Percentiles rank a stretch among this genome's conserved stretches.
Evolutionary conservation across 2,329 filamentous ascomycete species (phyloP).

Genomic region (Ophiostoma sp.): DNA sequence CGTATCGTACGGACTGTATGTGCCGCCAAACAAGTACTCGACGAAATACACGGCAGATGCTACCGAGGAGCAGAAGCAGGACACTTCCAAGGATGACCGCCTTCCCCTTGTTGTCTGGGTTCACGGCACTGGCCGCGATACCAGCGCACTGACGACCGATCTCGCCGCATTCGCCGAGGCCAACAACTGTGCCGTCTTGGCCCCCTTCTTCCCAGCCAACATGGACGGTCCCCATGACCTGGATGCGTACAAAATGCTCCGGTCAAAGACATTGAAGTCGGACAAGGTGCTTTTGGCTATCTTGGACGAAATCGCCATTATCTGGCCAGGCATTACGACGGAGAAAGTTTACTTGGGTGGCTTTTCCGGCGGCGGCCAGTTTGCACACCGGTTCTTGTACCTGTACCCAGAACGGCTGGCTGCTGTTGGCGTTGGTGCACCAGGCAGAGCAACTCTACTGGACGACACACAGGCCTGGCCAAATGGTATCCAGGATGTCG

Average conservation of each 20-base stretch:
- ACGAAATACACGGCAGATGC: conserved; percentile 8
- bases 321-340: conserved; percentile 14
- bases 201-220: conserved; percentile 16
- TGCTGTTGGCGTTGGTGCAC: neutral
- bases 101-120: conserved; percentile 13
- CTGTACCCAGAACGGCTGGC: conserved; percentile 10
- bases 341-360: neutral
- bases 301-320: neutral
- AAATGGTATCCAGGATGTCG: neutral
- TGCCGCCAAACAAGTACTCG: conserved; percentile 2
- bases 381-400: conserved; percentile 15
- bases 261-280: neutral
- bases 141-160: neutral
- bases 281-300: conserved; percentile 5
- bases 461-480: conserved; percentile 2
- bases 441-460: neutral
- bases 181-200: conserved; percentile 11
- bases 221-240: conserved; percentile 11
- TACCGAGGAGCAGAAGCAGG: neutral
- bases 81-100: neutral
- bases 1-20: neutral
- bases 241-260: conserved; percentile 14
- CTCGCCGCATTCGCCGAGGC: neutral
- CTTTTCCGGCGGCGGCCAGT: conserved; percentile 15
- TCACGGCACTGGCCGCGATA: conserved; percentile 2